These are phyloP conservation scores for Solanum gandarillasii DNA, from an alignment of 257 asterid genomes.

Conservation along the genomic window DNA sequence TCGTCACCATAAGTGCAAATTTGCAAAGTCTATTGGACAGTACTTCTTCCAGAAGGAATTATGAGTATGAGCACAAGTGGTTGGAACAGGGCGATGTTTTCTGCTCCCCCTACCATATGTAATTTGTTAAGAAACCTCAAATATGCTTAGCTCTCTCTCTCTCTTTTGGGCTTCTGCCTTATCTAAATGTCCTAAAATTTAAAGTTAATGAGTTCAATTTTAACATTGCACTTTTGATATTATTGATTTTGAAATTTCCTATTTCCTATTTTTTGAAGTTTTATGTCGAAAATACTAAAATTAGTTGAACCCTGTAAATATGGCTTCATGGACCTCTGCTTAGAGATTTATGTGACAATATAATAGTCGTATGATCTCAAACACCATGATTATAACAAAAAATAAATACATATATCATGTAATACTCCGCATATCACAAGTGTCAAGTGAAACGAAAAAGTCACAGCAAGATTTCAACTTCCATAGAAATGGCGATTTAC, in stretches of 20 bases:
- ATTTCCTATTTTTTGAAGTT: neutral
- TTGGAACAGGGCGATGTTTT: constrained; percentile 43
- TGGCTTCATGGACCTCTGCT: neutral
- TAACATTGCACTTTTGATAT: neutral
- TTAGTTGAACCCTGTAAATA: neutral
- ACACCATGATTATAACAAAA: no score
- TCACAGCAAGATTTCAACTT: neutral
- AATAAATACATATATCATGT: no score
- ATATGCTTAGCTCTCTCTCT: neutral
- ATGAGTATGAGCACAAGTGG: constrained; percentile 30
- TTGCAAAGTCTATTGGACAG: constrained; percentile 10
- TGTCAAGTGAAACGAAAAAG: neutral
- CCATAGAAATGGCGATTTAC: neutral
- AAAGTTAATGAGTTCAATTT: neutral
- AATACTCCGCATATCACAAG: neutral
- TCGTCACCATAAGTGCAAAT: constrained; percentile 36
- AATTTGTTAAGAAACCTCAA: neutral
- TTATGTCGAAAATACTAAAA: neutral
- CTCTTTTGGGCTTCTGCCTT: neutral
- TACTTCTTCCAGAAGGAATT: neutral
- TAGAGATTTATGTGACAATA: neutral
- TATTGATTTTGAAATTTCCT: neutral
- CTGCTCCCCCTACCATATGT: constrained; percentile 20
- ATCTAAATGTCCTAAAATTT: neutral
- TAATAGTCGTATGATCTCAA: no score